Conservation (phyloP, 805 yeast genomes). For the Saturnispora besseyi region DNA sequence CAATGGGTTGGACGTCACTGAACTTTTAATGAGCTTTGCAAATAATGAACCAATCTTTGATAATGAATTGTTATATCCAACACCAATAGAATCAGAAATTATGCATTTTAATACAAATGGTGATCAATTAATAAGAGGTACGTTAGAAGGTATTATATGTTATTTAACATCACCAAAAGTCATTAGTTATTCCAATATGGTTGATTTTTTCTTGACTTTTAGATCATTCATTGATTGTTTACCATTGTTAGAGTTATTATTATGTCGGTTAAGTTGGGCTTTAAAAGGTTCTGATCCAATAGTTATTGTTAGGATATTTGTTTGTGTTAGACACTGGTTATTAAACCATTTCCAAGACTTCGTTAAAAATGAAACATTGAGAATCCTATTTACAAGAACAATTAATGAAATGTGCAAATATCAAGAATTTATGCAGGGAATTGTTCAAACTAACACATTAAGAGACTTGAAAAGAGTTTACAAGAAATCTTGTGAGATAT, state of each 20-base stretch:
- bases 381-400: constrained; percentile 35
- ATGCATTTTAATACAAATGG: constrained; percentile 16
- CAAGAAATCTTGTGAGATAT: constrained; percentile 24
- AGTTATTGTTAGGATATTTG: constrained; percentile 74
- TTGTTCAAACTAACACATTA: constrained; percentile 21
- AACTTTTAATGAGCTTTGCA: constrained; percentile 22
- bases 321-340: constrained; percentile 81
- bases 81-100: constrained; percentile 26
- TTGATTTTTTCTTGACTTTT: constrained; percentile 82
- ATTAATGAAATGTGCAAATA: constrained; percentile 32
- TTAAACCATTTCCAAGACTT: constrained; percentile 84
- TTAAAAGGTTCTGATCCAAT: constrained; percentile 37
- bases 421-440: constrained; percentile 12
- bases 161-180: constrained; percentile 63
- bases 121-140: constrained; percentile 19
- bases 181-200: constrained; percentile 66
- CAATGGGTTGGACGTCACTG: constrained; percentile 11
- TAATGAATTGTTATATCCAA: constrained; percentile 26
- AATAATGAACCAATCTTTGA: constrained; percentile 29
- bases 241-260: constrained; percentile 49
- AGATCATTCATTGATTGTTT: constrained; percentile 57
- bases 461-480: constrained; percentile 29
- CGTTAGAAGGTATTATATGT: constrained; percentile 38
- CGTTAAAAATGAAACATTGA: constrained; percentile 39
- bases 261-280: constrained; percentile 68